Percentiles rank a stretch among this genome's conserved stretches.
Conservation (phyloP, 1,139 yeast species). For the Candida sp. region DNA sequence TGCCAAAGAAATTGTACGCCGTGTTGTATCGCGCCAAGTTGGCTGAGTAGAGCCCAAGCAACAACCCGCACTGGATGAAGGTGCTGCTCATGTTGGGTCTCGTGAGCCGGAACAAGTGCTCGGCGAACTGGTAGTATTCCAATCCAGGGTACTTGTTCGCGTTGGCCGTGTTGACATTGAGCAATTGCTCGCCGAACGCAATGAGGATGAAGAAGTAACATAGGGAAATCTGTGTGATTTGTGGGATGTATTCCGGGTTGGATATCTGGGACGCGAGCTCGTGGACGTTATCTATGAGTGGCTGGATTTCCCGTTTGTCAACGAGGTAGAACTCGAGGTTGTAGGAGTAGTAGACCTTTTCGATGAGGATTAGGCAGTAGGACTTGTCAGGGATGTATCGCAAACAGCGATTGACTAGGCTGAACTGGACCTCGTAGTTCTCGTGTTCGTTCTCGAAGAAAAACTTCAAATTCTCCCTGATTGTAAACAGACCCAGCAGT, state of each 20-base stretch:
- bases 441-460: constrained; percentile 8
- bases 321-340: constrained; percentile 46
- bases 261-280: constrained; percentile 25
- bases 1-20: constrained; percentile 52
- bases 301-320: constrained; percentile 8
- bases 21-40: constrained; percentile 53
- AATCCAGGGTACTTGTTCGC: constrained; percentile 31
- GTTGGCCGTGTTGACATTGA: constrained; percentile 14
- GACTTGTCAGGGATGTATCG: constrained; percentile 29
- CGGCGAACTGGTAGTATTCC: constrained; percentile 42
- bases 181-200: constrained; percentile 44
- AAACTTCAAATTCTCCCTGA: constrained; percentile 5
- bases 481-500: not conserved
- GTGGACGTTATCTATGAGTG: constrained; percentile 27
- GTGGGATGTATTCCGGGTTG: constrained; percentile 8
- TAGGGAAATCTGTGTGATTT: constrained; percentile 15
- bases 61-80: constrained; percentile 47
- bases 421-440: constrained; percentile 9
- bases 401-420: constrained; percentile 9
- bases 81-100: constrained; percentile 43
- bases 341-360: constrained; percentile 35
- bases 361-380: constrained; percentile 30
- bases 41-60: constrained; percentile 52
- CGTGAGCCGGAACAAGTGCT: constrained; percentile 41
- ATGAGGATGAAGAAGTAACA: constrained; percentile 37